A percentile compares a stretch with the other conserved stretches of the same genome.
Evolutionary conservation across 148 eudicot genomes (phyloP).

Genomic region (Talinum fruticosum): DNA sequence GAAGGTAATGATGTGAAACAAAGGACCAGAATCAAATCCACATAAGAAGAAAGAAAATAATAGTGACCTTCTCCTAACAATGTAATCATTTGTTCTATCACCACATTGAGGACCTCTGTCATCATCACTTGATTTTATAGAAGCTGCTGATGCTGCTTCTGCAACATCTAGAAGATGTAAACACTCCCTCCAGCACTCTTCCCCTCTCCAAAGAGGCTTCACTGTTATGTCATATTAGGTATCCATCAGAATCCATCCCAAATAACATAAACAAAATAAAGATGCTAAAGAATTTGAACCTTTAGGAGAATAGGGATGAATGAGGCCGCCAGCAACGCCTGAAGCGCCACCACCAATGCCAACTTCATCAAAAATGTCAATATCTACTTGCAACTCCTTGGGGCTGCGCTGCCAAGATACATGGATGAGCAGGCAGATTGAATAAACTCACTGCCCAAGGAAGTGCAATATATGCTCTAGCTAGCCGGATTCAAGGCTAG

Average conservation of each 20-base stretch:
- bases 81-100: conserved; percentile 21
- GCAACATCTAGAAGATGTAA: conserved; percentile 77
- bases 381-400: conserved; percentile 42
- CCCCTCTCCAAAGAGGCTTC: conserved; percentile 89
- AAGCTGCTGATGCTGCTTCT: conserved; percentile 45
- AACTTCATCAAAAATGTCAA: conserved; percentile 84
- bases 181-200: conserved; percentile 82
- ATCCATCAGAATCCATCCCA: conserved; percentile 19
- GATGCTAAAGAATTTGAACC: conserved; percentile 33
- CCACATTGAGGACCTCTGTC: conserved; percentile 18
- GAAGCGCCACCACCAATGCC: conserved; percentile 99
- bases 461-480: background rate
- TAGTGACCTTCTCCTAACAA: conserved; percentile 51
- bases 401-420: conserved; percentile 60
- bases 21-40: background rate
- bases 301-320: conserved; percentile 97
- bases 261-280: background rate
- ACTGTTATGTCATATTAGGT: conserved; percentile 39
- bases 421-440: background rate
- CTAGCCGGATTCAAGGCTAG: background rate
- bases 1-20: background rate
- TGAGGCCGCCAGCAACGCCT: conserved; percentile 94
- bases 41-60: background rate
- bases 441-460: background rate
- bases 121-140: conserved; percentile 18